Evolutionary conservation across 768 basidiomycete species (phyloP).

Genomic region (Roridomyces roridus): DNA sequence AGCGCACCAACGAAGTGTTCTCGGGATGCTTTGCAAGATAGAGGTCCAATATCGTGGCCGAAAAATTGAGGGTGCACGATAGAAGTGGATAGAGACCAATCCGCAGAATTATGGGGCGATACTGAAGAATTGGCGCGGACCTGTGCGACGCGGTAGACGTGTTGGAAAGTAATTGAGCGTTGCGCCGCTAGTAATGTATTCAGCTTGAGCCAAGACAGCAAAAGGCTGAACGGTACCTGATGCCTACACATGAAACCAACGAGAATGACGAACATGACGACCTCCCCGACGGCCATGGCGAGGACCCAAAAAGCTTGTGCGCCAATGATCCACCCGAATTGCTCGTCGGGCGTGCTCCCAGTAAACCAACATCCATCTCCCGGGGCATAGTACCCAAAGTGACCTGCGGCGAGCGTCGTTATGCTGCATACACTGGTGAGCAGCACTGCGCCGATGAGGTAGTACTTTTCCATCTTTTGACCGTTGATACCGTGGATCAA

Average conservation of each 20-base stretch:
- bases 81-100: neutral
- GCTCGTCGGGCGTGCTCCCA: neutral
- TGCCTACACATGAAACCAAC: neutral
- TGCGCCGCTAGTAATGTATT: neutral
- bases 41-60: neutral
- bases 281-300: conserved; percentile 1
- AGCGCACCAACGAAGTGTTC: neutral
- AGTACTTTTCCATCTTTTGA: conserved; percentile 9
- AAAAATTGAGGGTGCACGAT: neutral
- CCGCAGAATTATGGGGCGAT: conserved; percentile 1
- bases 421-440: neutral
- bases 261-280: neutral
- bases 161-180: neutral
- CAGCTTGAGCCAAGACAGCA: neutral
- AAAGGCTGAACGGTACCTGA: neutral
- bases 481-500: conserved; percentile 4
- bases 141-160: neutral
- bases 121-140: neutral
- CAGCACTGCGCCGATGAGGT: neutral
- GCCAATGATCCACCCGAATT: conserved; percentile 1
- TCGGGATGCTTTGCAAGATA: neutral
- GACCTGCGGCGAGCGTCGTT: neutral
- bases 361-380: neutral
- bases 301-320: neutral
- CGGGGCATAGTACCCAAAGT: neutral